Evolutionary conservation across 352 stramenopile genomes (phyloP), one percentile per base, ranked within the genome.

Genomic region (Phytophthora colocasiae): DNA sequence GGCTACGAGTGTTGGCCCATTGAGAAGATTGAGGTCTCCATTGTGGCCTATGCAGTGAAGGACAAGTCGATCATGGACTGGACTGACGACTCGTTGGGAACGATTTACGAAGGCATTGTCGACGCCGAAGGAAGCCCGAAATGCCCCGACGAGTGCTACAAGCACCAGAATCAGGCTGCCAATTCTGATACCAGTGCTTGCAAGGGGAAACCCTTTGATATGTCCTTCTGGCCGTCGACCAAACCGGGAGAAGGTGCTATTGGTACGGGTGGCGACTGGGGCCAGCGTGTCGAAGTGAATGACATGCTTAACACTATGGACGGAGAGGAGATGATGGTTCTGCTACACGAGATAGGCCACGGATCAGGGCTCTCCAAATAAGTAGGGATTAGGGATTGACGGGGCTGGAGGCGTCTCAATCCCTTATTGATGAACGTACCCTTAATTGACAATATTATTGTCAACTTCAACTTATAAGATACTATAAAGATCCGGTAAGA

Each of bases 341-440:
- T 84, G 4, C 38, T 75, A 14, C 76, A 81, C 54, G 76, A 84
- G 38, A 84, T 84, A 6, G 69, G 76, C 12, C 76, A 84, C 59
- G 73, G 69, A 0, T 77, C n/a, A n/a, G n/a, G n/a, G n/a, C n/a
- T n/a, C n/a, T n/a, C n/a, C n/a, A n/a, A n/a, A n/a, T n/a, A n/a
- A n/a, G n/a, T n/a, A n/a, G n/a, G n/a, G n/a, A n/a, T n/a, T n/a
- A n/a, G n/a, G n/a, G n/a, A n/a, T n/a, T n/a, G n/a, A n/a, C n/a
- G n/a, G n/a, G n/a, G n/a, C n/a, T n/a, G n/a, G n/a, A n/a, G n/a
- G n/a, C n/a, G n/a, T n/a, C n/a, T n/a, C n/a, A n/a, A n/a, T n/a
- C n/a, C n/a, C n/a, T n/a, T n/a, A n/a, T n/a, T n/a, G n/a, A n/a
- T n/a, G n/a, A n/a, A n/a, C n/a, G n/a, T n/a, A n/a, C n/a, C n/a